These are phyloP conservation scores for Cladosporium sp. DNA, from an alignment of 2,329 filamentous ascomycete species.

Conservation along the genomic window DNA sequence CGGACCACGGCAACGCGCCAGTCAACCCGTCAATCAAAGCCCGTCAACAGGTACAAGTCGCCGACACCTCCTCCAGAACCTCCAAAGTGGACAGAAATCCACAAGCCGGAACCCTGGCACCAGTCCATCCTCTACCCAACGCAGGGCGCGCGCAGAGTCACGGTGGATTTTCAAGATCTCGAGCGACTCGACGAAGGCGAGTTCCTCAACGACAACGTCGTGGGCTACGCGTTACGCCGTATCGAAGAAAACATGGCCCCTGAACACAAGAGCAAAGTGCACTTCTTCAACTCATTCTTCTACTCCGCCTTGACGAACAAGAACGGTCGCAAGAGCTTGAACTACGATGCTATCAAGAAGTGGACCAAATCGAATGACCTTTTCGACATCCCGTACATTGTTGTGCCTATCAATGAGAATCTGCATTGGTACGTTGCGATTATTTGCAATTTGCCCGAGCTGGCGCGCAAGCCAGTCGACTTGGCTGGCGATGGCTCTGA, in stretches of 20 bases:
- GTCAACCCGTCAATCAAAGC: conserved; percentile 19
- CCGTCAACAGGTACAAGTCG: conserved; percentile 6
- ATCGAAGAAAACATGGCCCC: conserved; percentile 28
- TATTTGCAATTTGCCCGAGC: conserved; percentile 77
- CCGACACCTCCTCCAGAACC: conserved; percentile 12
- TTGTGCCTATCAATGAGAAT: conserved; percentile 86
- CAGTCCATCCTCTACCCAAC: conserved; percentile 58
- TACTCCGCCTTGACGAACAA: conserved; percentile 66
- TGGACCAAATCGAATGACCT: conserved; percentile 88
- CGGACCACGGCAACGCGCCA: conserved; percentile 2
- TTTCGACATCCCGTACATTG: conserved; percentile 79
- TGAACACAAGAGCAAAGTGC: conserved; percentile 55
- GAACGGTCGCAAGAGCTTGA: conserved; percentile 57
- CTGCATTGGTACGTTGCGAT: conserved; percentile 92
- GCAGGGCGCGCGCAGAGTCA: conserved; percentile 57
- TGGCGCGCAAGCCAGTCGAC: conserved; percentile 38
- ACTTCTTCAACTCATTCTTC: conserved; percentile 93
- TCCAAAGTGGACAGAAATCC: conserved; percentile 21
- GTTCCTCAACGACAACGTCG: conserved; percentile 88
- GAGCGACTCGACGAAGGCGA: conserved; percentile 74
- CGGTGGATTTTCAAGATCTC: conserved; percentile 69
- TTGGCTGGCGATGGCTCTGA: conserved; percentile 14
- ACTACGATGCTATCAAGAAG: conserved; percentile 77
- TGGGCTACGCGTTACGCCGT: conserved; percentile 75
- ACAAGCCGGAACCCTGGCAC: conserved; percentile 25